Base-by-base conservation (phyloP, 257 asterid genomes). In the Ehretia macrophylla region DNA sequence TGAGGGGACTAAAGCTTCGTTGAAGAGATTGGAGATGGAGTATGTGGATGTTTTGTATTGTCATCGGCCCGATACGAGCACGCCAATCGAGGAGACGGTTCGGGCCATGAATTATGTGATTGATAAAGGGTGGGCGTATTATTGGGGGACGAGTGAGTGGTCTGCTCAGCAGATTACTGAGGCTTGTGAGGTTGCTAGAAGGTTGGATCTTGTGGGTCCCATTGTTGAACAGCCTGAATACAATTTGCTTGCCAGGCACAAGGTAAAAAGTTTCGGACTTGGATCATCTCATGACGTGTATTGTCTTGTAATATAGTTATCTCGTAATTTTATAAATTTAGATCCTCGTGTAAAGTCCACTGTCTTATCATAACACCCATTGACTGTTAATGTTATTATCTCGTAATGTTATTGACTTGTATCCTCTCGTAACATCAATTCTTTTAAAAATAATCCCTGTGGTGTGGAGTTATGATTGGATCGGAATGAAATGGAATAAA, bases 101-200 rank as follows among this genome's bases (percentile, higher is more conserved):
- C 78, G 97, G 81, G 97, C 99, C 35, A 89, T 93, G 97, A 93
- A 89, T 58, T 37, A 86, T 62, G 99, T 93, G 55, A 93, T 93
- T 73, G 99, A 93, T 66, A 77, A 93, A 60, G 99, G 99, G 0
- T 89, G 94, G 99, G 99, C 99, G 11, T 89, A 71, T 69, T 93
- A 93, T 60, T 89, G 99, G 99, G 97, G 99, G 11, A 93, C 99
- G 0, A 93, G 99, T 55, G 99, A 93, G 75, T 93, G 99, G 99
- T 83, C 94, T 38, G 85, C 97, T 20, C 96, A 93, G 77, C 96
- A 89, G 96, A 89, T 93, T 50, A 93, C 97, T 13, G 99, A 93
- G 79, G 99, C 99, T 14, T 93, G 99, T 95, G 80, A 87, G 23
- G 84, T 76, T 52, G 97, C 99, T 17, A 73, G 85, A 37, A 80